Conservation (phyloP, 2,329 filamentous ascomycete genomes). For the Monilinia fructicola region DNA sequence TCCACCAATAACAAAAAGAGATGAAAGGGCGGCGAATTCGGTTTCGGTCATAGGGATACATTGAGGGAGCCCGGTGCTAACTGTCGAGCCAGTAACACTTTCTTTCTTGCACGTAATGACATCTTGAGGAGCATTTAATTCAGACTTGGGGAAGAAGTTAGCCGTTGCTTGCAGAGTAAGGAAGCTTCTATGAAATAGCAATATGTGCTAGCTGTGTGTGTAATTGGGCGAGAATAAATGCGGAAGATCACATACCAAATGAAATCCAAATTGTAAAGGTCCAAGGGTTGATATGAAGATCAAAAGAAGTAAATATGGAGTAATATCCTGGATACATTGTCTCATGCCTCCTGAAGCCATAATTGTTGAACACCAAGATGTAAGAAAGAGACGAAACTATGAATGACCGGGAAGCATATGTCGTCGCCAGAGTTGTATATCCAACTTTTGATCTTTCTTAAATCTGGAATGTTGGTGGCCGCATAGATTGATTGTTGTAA, state of each 20-base stretch:
- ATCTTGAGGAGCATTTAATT: constrained; percentile 92
- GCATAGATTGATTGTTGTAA: neutral
- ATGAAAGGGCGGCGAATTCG: constrained; percentile 82
- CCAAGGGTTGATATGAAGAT: constrained; percentile 78
- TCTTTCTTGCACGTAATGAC: constrained; percentile 82
- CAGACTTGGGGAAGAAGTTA: constrained; percentile 59
- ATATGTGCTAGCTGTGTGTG: constrained; percentile 3
- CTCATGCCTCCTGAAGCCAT: constrained; percentile 39
- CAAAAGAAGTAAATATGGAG: constrained; percentile 74
- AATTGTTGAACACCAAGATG: constrained; percentile 1
- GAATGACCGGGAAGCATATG: neutral
- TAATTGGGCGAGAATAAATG: neutral
- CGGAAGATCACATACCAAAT: constrained; percentile 61
- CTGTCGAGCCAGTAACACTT: constrained; percentile 43
- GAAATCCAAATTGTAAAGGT: constrained; percentile 91
- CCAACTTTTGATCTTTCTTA: neutral
- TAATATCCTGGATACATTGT: constrained; percentile 49
- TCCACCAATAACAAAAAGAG: constrained; percentile 88
- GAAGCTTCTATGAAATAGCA: neutral
- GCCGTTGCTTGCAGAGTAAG: constrained; percentile 14
- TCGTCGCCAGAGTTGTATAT: neutral
- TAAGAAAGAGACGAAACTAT: neutral
- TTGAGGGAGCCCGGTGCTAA: constrained; percentile 54
- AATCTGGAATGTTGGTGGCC: neutral
- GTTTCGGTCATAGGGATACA: constrained; percentile 87